Evolutionary conservation across 805 yeast species (phyloP).

Genomic region (Yamadazyma phyllophila): DNA sequence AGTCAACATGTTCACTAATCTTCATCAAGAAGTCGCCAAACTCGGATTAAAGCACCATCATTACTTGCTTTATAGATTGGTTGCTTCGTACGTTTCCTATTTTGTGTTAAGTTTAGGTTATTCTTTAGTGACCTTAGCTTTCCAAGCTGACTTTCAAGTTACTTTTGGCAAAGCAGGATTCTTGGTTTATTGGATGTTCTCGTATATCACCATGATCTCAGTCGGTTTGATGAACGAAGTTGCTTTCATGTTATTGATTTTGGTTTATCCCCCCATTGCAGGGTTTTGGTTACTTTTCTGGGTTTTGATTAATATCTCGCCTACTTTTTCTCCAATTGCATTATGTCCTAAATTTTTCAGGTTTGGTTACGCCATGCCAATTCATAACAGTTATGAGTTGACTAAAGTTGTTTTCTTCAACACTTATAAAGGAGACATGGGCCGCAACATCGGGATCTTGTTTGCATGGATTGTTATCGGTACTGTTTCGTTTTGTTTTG

Average conservation of each 20-base stretch:
- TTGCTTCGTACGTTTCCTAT: constrained; percentile 50
- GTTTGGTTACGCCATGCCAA: constrained; percentile 68
- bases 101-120: constrained; percentile 57
- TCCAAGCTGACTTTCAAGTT: constrained; percentile 57
- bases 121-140: constrained; percentile 62
- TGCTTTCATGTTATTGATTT: constrained; percentile 49
- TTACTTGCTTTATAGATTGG: constrained; percentile 52
- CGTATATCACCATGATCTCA: constrained; percentile 68
- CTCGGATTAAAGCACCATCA: constrained; percentile 40
- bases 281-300: constrained; percentile 74
- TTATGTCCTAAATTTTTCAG: constrained; percentile 56
- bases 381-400: constrained; percentile 62
- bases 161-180: constrained; percentile 71
- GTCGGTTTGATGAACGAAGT: constrained; percentile 77
- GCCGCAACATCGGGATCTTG: constrained; percentile 59
- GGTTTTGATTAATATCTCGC: constrained; percentile 66
- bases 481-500: constrained; percentile 42
- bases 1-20: constrained; percentile 54
- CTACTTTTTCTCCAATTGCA: constrained; percentile 66
- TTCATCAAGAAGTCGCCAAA: constrained; percentile 51
- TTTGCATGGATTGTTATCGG: constrained; percentile 60
- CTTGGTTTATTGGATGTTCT: constrained; percentile 69
- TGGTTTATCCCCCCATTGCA: constrained; percentile 57
- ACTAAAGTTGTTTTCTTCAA: constrained; percentile 58
- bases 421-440: constrained; percentile 55